Evolutionary conservation across 2,329 filamentous ascomycete species (phyloP).

Genomic region (Arthrobotrys megalospora): DNA sequence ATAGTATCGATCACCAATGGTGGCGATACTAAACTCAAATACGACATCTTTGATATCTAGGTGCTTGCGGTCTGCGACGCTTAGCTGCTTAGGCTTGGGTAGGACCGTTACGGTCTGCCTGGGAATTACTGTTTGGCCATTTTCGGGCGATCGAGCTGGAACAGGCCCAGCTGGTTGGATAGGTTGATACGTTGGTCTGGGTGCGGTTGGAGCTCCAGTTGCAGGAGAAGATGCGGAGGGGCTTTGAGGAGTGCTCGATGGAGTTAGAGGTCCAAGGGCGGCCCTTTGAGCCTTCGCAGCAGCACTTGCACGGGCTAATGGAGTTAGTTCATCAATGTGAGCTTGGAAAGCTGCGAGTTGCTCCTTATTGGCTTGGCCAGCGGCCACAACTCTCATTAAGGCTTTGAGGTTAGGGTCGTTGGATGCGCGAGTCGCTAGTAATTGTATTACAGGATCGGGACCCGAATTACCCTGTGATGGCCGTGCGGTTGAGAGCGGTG

Average conservation of each 20-base stretch:
- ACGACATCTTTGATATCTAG: constrained; percentile 78
- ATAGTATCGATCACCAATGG: constrained; percentile 79
- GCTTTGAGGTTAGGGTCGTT: constrained; percentile 80
- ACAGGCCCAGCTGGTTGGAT: constrained; percentile 58
- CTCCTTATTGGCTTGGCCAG: constrained; percentile 78
- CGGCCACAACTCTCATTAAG: constrained; percentile 86
- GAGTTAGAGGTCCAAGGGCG: constrained; percentile 52
- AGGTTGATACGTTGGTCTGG: constrained; percentile 48
- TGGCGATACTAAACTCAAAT: constrained; percentile 75
- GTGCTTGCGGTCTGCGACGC: constrained; percentile 68
- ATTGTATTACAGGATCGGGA: constrained; percentile 84
- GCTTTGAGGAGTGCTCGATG: constrained; percentile 33
- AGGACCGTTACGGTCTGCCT: constrained; percentile 53
- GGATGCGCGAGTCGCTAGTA: constrained; percentile 81
- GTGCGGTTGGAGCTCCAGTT: constrained; percentile 36
- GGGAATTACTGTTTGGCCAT: constrained; percentile 39
- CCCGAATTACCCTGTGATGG: constrained; percentile 65
- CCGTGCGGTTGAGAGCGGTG: background rate
- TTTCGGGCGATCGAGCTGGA: constrained; percentile 38
- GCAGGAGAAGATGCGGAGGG: constrained; percentile 37
- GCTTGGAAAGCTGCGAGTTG: constrained; percentile 83
- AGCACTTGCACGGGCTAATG: constrained; percentile 60
- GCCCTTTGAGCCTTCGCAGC: constrained; percentile 58
- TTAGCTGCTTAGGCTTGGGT: constrained; percentile 58
- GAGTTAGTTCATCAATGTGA: constrained; percentile 84